Evolutionary conservation across 202 grass and related monocot genomes (phyloP).

Genomic region (Digitaria exilis): DNA sequence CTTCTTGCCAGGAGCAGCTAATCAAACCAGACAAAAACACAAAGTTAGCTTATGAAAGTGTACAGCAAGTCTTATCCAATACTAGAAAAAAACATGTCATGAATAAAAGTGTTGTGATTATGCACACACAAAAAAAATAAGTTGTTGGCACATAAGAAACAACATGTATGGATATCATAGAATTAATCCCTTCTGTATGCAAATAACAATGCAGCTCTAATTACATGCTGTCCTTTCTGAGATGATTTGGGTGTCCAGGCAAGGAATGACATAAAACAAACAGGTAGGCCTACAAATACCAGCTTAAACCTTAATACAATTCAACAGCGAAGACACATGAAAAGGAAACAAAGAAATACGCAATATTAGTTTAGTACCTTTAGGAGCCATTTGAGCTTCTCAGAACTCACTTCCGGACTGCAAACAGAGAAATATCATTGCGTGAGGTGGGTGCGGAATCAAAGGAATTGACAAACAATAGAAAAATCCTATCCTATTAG

Average conservation of each 20-base stretch:
- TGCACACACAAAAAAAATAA: not conserved
- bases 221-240: not conserved
- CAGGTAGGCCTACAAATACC: too few relatives aligned
- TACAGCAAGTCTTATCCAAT: not conserved
- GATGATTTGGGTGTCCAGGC: too few relatives aligned
- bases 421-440: not conserved
- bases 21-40: not conserved
- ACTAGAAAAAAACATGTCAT: not conserved
- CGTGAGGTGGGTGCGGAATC: not conserved
- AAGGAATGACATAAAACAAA: slow-evolving; percentile 5
- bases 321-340: not conserved
- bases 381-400: slow-evolving; percentile 48
- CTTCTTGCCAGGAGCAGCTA: slow-evolving; percentile 44
- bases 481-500: not conserved
- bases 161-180: not conserved
- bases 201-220: not conserved
- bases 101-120: not conserved
- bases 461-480: not conserved
- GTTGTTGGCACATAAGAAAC: not conserved
- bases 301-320: not conserved
- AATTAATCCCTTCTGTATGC: not conserved
- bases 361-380: slow-evolving; percentile 31
- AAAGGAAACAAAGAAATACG: not conserved
- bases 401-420: slow-evolving; percentile 18
- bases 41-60: not conserved